Evolutionary conservation across 2,329 filamentous ascomycete species (phyloP), one percentile per base, ranked within the genome.

Genomic region (Fusarium sp.): DNA sequence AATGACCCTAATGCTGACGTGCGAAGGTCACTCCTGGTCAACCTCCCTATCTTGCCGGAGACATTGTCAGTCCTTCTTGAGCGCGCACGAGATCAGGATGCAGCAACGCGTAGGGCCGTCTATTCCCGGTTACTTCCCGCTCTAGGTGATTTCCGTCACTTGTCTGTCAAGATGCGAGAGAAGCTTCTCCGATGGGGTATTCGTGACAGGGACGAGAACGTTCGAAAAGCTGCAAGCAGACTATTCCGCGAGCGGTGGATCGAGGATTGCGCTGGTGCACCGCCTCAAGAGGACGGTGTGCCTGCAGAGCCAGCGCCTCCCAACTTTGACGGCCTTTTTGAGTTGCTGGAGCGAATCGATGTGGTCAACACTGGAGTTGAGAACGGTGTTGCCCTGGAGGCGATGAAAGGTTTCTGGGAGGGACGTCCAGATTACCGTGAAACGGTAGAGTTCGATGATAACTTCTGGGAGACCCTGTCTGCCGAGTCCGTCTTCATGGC

Each of bases 171-270:
- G 3, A 97, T 98, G 90, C 87, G 96, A 75, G 96, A 99, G 79
- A 98, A 98, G 79, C 85, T 99, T 32, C 85, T 99, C 27, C 88
- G 96, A 39, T 99, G 96, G 96, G 96, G 96, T 50, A 83, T 99
- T 40, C 89, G 94, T 39, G 96, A 99, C 77, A 88, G 96, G 78
- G 96, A 99, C 71, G 95, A 98, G 70, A 93, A 92, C 71, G 96
- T 99, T 14, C 89, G 94, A 52, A 97, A 97, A 77, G 95, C 95
- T 10, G 92, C 96, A 5, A 93, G 92, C 9, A 90, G 92, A 45
- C 84, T 98, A 8, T 99, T 99, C 81, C 89, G 92, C 64, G 94
- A 97, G 75, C 88, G 93, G n/a, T 99, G 96, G 96, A 95, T 99
- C 64, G 95, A 98, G 75, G 93, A 98, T 75, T 97, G 94, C 73